phyloP scores from a whole-genome alignment of 495 filamentous ascomycete species.

The Penicillium bovifimosum region DNA sequence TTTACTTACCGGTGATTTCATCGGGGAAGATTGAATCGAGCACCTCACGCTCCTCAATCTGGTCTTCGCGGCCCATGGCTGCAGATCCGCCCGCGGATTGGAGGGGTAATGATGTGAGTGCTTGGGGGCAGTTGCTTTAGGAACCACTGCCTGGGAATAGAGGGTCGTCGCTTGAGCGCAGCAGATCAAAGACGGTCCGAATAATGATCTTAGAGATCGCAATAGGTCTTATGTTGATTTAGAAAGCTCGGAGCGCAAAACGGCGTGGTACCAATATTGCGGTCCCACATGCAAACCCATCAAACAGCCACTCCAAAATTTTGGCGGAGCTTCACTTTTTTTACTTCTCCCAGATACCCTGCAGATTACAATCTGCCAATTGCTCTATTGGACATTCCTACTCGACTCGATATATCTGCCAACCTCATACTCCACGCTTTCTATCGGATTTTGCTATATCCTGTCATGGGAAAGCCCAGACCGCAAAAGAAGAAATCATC shows the following conservation, averaged over 20 bases:
- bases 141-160: background rate
- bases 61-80: constrained; percentile 89
- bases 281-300: constrained; percentile 45
- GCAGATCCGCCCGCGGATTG: constrained; percentile 29
- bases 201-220: background rate
- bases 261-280: constrained; percentile 19
- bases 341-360: constrained; percentile 11
- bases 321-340: constrained; percentile 28
- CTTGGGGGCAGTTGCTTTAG: background rate
- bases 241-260: constrained; percentile 13
- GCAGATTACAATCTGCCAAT: constrained; percentile 6
- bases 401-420: no score
- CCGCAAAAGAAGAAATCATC: constrained; percentile 44
- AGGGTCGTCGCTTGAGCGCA: background rate
- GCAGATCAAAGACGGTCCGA: background rate
- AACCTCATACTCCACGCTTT: background rate
- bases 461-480: constrained; percentile 44
- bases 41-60: constrained; percentile 92
- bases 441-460: constrained; percentile 2
- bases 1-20: constrained; percentile 76
- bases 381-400: background rate
- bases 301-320: constrained; percentile 42
- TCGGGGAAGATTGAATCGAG: constrained; percentile 98
- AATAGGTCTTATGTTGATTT: background rate
- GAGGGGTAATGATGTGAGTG: constrained; percentile 27